Evolutionary conservation across 179 eudicot genomes (phyloP).

Genomic region (Pouteria campechiana): DNA sequence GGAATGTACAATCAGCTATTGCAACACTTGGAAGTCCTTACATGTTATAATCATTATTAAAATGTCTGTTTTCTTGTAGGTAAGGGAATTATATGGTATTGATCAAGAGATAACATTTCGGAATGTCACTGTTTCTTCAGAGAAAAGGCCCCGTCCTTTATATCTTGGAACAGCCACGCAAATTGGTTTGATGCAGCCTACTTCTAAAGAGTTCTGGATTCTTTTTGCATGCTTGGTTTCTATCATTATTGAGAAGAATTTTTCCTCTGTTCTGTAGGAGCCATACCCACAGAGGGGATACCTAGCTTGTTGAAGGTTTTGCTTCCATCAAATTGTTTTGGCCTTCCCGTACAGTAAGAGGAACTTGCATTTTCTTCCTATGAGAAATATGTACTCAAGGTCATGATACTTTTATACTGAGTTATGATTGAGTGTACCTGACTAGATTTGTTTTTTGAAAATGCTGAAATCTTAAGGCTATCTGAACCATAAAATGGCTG

Average conservation of each 20-base stretch:
- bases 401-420: too few species aligned
- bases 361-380: neutral
- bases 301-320: slow-evolving; percentile 77
- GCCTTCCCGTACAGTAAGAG: slow-evolving; percentile 82
- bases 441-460: too few species aligned
- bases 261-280: slow-evolving; percentile 33
- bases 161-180: slow-evolving; percentile 97
- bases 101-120: slow-evolving; percentile 64
- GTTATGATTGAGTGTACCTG: too few species aligned
- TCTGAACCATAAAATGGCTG: too few species aligned
- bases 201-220: too few species aligned
- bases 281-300: slow-evolving; percentile 95
- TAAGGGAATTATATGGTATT: slow-evolving; percentile 90
- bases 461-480: too few species aligned
- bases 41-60: too few species aligned
- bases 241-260: neutral
- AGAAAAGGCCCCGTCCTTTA: slow-evolving; percentile 79
- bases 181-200: slow-evolving; percentile 73
- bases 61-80: slow-evolving; percentile 30
- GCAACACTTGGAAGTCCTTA: neutral
- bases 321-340: slow-evolving; percentile 75
- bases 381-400: too few species aligned
- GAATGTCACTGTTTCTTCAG: slow-evolving; percentile 71
- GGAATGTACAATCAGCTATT: too few species aligned
- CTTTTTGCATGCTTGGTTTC: neutral